phyloP scores from a whole-genome alignment of 2,329 filamentous ascomycete genomes.

The Cercospora sp. region DNA sequence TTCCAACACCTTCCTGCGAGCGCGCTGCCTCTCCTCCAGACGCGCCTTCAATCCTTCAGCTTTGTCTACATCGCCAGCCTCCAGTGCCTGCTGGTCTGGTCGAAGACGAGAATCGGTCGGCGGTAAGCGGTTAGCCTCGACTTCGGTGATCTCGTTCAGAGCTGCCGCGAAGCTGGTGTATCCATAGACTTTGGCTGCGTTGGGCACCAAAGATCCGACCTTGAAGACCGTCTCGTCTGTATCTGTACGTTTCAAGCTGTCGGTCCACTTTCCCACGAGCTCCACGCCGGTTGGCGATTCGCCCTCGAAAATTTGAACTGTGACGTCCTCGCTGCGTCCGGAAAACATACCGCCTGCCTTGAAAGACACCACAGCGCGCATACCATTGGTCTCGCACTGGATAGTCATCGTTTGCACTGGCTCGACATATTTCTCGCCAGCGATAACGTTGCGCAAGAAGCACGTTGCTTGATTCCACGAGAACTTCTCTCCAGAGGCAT shows the following conservation, averaged over 20 bases:
- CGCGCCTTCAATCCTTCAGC: slow-evolving; percentile 81
- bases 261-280: slow-evolving; percentile 82
- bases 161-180: slow-evolving; percentile 81
- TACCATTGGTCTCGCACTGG: slow-evolving; percentile 77
- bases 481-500: slow-evolving; percentile 71
- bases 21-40: slow-evolving; percentile 83
- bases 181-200: slow-evolving; percentile 79
- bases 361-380: slow-evolving; percentile 85
- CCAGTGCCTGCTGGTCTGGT: slow-evolving; percentile 83
- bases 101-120: slow-evolving; percentile 80
- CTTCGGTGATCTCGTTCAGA: slow-evolving; percentile 81
- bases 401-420: slow-evolving; percentile 89
- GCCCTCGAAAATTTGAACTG: slow-evolving; percentile 68
- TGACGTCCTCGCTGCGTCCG: slow-evolving; percentile 86
- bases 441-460: slow-evolving; percentile 93
- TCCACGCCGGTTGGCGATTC: slow-evolving; percentile 67
- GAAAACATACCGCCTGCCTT: slow-evolving; percentile 97
- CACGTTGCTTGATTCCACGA: slow-evolving; percentile 86
- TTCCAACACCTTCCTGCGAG: slow-evolving; percentile 73
- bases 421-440: slow-evolving; percentile 97
- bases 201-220: slow-evolving; percentile 74
- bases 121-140: slow-evolving; percentile 74
- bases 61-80: slow-evolving; percentile 76
- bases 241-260: slow-evolving; percentile 64
- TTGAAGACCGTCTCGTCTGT: slow-evolving; percentile 74